These are phyloP conservation scores for Phlyctochytrium planicorne DNA, from an alignment of 192 early-diverging fungal species.

Conservation along the genomic window DNA sequence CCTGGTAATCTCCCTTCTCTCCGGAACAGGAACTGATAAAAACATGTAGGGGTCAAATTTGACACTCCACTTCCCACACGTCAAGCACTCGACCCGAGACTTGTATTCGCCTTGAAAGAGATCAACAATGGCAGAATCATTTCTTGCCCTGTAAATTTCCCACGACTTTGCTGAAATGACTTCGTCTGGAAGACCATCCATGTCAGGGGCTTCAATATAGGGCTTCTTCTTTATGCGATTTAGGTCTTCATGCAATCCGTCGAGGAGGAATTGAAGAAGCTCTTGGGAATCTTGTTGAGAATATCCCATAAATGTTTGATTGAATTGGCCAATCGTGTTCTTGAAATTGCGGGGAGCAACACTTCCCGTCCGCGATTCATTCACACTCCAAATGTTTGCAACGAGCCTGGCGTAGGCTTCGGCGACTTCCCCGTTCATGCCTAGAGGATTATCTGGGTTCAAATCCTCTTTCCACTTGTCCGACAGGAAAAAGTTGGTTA, in stretches of 20 bases:
- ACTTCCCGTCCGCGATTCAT: slow-evolving; percentile 22
- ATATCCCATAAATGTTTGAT: slow-evolving; percentile 67
- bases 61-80: slow-evolving; percentile 58
- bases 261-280: slow-evolving; percentile 75
- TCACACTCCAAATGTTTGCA: slow-evolving; percentile 33
- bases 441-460: slow-evolving; percentile 68
- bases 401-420: slow-evolving; percentile 67
- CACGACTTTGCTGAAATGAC: slow-evolving; percentile 72
- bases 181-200: slow-evolving; percentile 59
- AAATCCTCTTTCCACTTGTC: slow-evolving; percentile 57
- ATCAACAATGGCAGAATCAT: slow-evolving; percentile 79
- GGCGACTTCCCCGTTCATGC: slow-evolving; percentile 70
- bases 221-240: slow-evolving; percentile 79
- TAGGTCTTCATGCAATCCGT: slow-evolving; percentile 85
- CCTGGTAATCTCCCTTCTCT: slow-evolving; percentile 55
- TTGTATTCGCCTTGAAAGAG: slow-evolving; percentile 74
- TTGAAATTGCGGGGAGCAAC: slow-evolving; percentile 81
- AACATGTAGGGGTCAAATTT: slow-evolving; percentile 86
- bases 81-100: slow-evolving; percentile 56
- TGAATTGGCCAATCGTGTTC: slow-evolving; percentile 57
- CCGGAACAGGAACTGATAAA: slow-evolving; percentile 73
- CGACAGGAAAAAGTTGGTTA: slow-evolving; percentile 42
- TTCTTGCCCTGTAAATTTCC: slow-evolving; percentile 72
- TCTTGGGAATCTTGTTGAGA: slow-evolving; percentile 86
- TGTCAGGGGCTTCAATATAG: slow-evolving; percentile 78